Evolutionary conservation across 768 basidiomycete genomes (phyloP), one percentile per base, ranked within the genome.

Genomic region (Suillus paluster): DNA sequence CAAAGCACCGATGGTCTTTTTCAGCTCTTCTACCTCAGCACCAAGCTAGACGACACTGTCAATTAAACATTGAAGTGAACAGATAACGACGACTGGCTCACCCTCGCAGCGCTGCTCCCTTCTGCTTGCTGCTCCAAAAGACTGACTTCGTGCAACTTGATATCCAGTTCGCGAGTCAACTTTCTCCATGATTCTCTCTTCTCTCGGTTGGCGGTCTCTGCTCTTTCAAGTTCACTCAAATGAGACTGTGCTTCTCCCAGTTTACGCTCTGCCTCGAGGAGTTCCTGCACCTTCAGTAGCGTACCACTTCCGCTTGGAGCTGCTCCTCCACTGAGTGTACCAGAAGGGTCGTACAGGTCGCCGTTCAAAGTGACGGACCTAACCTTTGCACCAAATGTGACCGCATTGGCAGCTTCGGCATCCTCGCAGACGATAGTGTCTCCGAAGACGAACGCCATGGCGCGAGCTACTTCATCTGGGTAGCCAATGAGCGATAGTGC

Each of bases 321-420:
- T 1, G 94, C 86, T 1, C 97, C 97, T 6, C 97, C 97, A 21
- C 89, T 93, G 21, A 99, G 85, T 0, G 92, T 96, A 8, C 97
- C 97, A 9, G 91, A 91, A 2, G 97, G 97, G 64, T 99, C 97
- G 73, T 99, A 99, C 12, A 97, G 86, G 70, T 99, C 97, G 2
- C 97, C 97, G 3, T 94, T 90, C 23, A 97, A 81, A 8, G 97
- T 99, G 52, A 99, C 95, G 11, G 93, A 95, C 56, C 88, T 88
- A 54, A 92, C 87, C 30, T 75, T 75, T 5, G 73, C 73, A 11
- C 86, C 81, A 79, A 98, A 99, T 0, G 97, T 97, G 46, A 97
- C 92, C 0, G 79, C 76, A 71, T 94, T 94, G 1, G 97, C 97
- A 0, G 95, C 83, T 21, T 89, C 88, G 3, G 95, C 85, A 67